These are phyloP conservation scores for Drosera spatulata DNA, from an alignment of 179 eudicot species.

Conservation along the genomic window DNA sequence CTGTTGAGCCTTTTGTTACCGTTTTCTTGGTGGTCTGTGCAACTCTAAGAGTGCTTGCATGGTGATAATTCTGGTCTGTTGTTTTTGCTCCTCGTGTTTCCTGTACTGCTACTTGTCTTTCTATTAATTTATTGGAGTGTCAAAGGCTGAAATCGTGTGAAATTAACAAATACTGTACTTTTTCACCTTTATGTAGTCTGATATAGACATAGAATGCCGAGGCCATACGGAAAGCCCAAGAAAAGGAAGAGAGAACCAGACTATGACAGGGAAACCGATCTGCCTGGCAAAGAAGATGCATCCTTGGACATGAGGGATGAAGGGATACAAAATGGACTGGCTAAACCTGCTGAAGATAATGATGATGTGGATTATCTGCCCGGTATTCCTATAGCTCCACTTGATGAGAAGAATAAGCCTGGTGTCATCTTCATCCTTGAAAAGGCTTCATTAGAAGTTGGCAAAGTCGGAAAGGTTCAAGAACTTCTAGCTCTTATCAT, in stretches of 20 bases:
- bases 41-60: no score
- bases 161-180: background rate
- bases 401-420: slow-evolving; percentile 22
- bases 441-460: slow-evolving; percentile 84
- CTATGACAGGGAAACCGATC: slow-evolving; percentile 23
- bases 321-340: no score
- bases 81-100: no score
- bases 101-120: no score
- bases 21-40: no score
- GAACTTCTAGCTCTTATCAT: no score
- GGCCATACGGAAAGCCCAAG: slow-evolving; percentile 31
- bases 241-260: slow-evolving; percentile 44
- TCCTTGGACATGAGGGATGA: no score
- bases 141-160: no score
- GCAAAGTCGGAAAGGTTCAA: slow-evolving; percentile 91
- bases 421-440: slow-evolving; percentile 75
- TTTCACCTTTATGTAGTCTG: background rate
- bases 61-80: no score
- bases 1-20: no score
- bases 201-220: slow-evolving; percentile 18
- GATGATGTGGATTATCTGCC: slow-evolving; percentile 31
- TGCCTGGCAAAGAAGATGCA: no score
- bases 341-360: background rate
- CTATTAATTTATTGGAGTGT: no score
- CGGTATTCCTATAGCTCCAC: slow-evolving; percentile 49